Conservation (phyloP, 345 rosid genomes). For the Erucastrum elatum region DNA sequence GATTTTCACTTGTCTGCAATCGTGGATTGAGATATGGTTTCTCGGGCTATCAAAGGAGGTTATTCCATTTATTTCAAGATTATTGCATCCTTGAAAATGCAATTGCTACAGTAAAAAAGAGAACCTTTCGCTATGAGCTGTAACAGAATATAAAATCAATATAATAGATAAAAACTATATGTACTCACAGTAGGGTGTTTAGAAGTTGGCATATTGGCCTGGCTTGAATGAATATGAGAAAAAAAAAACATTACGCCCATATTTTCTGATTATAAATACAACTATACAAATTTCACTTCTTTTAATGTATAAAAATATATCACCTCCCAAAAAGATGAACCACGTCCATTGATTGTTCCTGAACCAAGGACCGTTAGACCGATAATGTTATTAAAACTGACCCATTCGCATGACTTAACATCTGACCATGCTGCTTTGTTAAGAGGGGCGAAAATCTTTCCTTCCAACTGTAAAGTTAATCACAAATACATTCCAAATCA, state of each 20-base stretch:
- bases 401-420: neutral
- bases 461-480: neutral
- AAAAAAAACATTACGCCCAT: neutral
- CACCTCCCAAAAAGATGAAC: constrained; percentile 26
- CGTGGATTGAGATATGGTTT: constrained; percentile 39
- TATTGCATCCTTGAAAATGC: constrained; percentile 24
- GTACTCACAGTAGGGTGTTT: constrained; percentile 17
- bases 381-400: neutral
- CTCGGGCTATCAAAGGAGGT: constrained; percentile 39
- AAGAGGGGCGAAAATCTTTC: constrained; percentile 4
- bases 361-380: constrained; percentile 12
- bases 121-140: neutral
- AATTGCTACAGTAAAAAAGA: constrained; percentile 26
- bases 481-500: neutral
- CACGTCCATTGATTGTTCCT: constrained; percentile 21
- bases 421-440: constrained; percentile 22
- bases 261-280: neutral
- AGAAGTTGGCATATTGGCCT: neutral
- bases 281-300: neutral
- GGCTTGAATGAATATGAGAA: neutral
- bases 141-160: neutral
- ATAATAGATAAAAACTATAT: neutral
- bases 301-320: neutral
- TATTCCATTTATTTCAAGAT: constrained; percentile 37
- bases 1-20: constrained; percentile 33